Evolutionary conservation across 2,329 filamentous ascomycete species (phyloP), one percentile per base, ranked within the genome.

Genomic region (Fusarium albosuccineum): DNA sequence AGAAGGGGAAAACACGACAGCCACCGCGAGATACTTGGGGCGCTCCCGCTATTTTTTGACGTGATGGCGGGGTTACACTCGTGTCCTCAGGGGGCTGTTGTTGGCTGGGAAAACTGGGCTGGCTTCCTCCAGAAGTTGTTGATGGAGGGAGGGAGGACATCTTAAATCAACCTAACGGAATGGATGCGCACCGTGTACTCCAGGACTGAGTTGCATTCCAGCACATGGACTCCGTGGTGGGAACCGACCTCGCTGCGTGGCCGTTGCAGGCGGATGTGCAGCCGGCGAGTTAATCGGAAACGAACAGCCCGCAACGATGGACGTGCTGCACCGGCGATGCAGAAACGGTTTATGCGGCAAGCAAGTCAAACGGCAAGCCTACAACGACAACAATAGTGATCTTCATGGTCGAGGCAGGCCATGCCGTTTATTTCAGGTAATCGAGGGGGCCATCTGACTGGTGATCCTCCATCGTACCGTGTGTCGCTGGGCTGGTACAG

Each of bases 401-500:
- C 40, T 13, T 27, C 17, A 42, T 27, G 27, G 6, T 33, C 30
- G 11, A 9, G 8, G 36, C 36, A 39, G 17, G 27, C 13, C 40
- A 27, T 17, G 30, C 17, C 9, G 30, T 33, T 33, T 33, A 33
- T 33, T 33, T 33, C 11, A 33, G 11, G 30, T 11, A 33, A 33
- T 33, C 11, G 30, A 33, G 30, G 30, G 7, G 16, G 8, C 11
- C 45, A 36, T 49, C 45, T 49, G 45, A 36, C 42, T 16, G 17
- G 26, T 33, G 10, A 34, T 46, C 44, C 30, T 46, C 37, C 33
- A 30, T 41, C 40, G 17, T 37, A 49, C 30, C 27, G 50, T 51
- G 33, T 16, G 40, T 40, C 30, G 29, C 39, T 45, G 3, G 52
- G 11, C 27, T n/a, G 33, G 39, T 53, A 67, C 64, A 67, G 64